Base-by-base conservation (phyloP, 805 yeast species). In the Sporopachydermia quercuum region DNA sequence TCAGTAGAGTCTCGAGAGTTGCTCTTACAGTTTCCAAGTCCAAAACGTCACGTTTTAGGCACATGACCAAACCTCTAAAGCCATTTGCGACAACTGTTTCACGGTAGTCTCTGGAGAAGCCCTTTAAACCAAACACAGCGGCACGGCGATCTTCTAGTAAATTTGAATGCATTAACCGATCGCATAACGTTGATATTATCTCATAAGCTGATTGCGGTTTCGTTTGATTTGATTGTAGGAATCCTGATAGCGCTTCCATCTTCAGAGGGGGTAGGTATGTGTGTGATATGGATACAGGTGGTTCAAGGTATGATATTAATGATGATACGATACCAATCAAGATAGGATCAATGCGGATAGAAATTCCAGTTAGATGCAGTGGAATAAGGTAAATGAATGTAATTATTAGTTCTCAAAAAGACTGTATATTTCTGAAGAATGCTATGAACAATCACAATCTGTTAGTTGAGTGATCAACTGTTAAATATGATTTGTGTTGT, bases 1-100 rank as follows among this genome's bases (percentile, higher is more conserved):
- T 78, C 37, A 91, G 56, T 14, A 91, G 63, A 1, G 97, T 85
- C 56, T 91, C 98, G 39, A 91, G 60, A 8, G 85, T 69, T 0
- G 94, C 87, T 47, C 78, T 78, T 17, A 80, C 75, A 6, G 81
- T 73, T 34, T 75, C 83, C 3, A 70, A 64, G 52, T 85, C 94
- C n/a, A 68, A 70, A 2, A 61, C 49, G 54, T 83, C 96, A 35
- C 73, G 71, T 34, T 62, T 63, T 39, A 91, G 60, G 0, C 87
- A 75, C 16, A 63, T 56, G 13, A 91, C 68, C 39, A 91, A 61
- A 1, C 86, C 82, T 42, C 85, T 66, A 23, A 87, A 63, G 2
- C 94, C 96, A 43, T 78, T 74, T 27, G 94, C 93, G 37, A 87
- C 84, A 2, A 91, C 96, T 2, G 78, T 66, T 57, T 91, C 99